Evolutionary conservation across 2,329 filamentous ascomycete genomes (phyloP).

Genomic region (Sporothrix brasiliensis): DNA sequence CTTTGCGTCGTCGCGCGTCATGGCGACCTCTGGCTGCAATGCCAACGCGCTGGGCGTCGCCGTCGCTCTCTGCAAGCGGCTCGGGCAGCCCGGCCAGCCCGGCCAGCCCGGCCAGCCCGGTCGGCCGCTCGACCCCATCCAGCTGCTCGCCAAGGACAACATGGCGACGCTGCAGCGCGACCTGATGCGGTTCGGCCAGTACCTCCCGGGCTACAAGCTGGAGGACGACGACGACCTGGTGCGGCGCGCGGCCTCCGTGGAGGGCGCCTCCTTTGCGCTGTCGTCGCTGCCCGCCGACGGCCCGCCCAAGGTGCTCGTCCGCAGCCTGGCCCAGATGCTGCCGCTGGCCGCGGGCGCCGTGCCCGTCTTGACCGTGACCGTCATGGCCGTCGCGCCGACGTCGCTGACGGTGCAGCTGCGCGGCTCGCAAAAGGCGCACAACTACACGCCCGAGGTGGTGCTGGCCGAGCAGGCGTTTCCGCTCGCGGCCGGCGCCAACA

Average conservation of each 20-base stretch:
- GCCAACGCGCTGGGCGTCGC: conserved; percentile 38
- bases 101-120: neutral
- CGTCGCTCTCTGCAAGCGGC: conserved; percentile 36
- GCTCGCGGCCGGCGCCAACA: conserved; percentile 35
- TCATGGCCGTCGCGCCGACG: conserved; percentile 35
- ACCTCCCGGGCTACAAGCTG: conserved; percentile 38
- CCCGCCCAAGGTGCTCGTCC: conserved; percentile 37
- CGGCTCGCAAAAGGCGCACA: conserved; percentile 38
- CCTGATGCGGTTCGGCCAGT: conserved; percentile 39
- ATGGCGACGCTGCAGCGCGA: conserved; percentile 38
- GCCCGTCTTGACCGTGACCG: conserved; percentile 36
- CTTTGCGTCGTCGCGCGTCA: conserved; percentile 39
- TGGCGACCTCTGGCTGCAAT: conserved; percentile 39
- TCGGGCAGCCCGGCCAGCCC: conserved; percentile 12
- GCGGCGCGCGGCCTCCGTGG: conserved; percentile 29
- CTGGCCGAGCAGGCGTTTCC: conserved; percentile 33
- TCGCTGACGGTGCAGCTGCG: conserved; percentile 37
- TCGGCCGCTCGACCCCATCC: conserved; percentile 33
- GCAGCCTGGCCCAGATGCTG: conserved; percentile 39
- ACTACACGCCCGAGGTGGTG: conserved; percentile 39
- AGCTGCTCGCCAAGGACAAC: conserved; percentile 37
- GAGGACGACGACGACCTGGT: conserved; percentile 36
- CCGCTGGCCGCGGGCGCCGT: conserved; percentile 35
- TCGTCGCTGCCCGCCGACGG: conserved; percentile 36
- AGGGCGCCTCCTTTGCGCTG: conserved; percentile 34